Evolutionary conservation across 2,329 filamentous ascomycete genomes (phyloP).

Genomic region (Mariannaea elegans): DNA sequence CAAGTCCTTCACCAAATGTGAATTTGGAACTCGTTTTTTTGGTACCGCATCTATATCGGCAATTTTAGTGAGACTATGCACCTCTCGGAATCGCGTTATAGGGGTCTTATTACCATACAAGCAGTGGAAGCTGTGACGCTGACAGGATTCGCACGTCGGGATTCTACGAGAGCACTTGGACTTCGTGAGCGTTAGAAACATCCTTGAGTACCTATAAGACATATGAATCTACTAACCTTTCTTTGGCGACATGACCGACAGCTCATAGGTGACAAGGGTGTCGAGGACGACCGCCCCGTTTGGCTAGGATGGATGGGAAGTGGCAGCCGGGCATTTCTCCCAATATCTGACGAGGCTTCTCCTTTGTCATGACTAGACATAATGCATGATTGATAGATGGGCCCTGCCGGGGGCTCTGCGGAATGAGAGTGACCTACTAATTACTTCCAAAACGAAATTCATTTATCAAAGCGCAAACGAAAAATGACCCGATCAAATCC

Average conservation of each 20-base stretch:
- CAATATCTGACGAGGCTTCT: neutral
- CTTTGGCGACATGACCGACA: constrained; percentile 22
- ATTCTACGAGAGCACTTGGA: constrained; percentile 25
- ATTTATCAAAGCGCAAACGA: too few species aligned
- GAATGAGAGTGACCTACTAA: neutral
- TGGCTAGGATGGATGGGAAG: neutral
- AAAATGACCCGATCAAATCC: too few species aligned
- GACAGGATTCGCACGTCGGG: constrained; percentile 21
- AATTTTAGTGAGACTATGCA: neutral
- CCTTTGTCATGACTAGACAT: constrained; percentile 18
- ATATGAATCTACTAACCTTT: constrained; percentile 7
- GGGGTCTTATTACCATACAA: constrained; percentile 15
- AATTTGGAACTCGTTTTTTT: constrained; percentile 19
- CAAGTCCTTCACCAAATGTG: constrained; percentile 18
- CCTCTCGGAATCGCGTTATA: too few species aligned
- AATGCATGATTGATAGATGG: neutral
- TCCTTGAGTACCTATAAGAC: neutral
- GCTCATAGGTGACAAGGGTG: constrained; percentile 17
- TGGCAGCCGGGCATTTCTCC: neutral
- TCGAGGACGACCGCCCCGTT: neutral
- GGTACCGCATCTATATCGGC: constrained; percentile 14
- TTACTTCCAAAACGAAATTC: too few species aligned
- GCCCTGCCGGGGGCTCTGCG: neutral
- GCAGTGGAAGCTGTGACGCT: constrained; percentile 20
- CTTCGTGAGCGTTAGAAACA: neutral